A percentile compares a stretch with the other conserved stretches of the same genome.
Evolutionary conservation across 2,329 filamentous ascomycete genomes (phyloP).

Genomic region (Alternaria solani): DNA sequence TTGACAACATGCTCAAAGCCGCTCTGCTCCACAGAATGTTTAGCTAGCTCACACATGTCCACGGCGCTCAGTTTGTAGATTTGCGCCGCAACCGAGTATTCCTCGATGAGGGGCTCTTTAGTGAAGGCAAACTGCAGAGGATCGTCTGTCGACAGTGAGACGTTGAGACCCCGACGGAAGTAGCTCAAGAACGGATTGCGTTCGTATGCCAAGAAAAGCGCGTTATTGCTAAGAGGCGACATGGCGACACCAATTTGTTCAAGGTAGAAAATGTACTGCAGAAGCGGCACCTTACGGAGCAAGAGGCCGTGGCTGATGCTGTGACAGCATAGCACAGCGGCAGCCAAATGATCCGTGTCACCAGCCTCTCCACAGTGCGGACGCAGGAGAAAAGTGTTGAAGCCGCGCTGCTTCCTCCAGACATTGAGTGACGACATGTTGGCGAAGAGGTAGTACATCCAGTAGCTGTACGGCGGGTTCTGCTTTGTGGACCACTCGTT

Average conservation of each 20-base stretch:
- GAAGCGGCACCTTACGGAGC: constrained; percentile 88
- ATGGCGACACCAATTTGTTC: constrained; percentile 99
- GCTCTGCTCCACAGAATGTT: constrained; percentile 93
- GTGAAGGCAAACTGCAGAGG: constrained; percentile 98
- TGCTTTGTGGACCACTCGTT: constrained; percentile 89
- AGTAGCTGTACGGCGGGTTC: constrained; percentile 98
- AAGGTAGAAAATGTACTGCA: constrained; percentile 97
- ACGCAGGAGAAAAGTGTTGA: constrained; percentile 92
- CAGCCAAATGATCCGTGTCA: constrained; percentile 93
- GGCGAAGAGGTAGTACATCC: constrained; percentile 96
- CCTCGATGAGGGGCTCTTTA: constrained; percentile 96
- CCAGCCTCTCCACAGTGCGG: constrained; percentile 97
- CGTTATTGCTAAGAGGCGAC: constrained; percentile 99
- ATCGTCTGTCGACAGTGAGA: constrained; percentile 95
- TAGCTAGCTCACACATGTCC: constrained; percentile 98
- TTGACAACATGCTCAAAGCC: constrained; percentile 92
- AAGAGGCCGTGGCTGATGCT: constrained; percentile 96
- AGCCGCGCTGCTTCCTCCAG: constrained; percentile 88
- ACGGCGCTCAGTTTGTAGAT: constrained; percentile 98
- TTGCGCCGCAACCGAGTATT: constrained; percentile 96
- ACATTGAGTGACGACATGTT: constrained; percentile 93
- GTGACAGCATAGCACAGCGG: constrained; percentile 89
- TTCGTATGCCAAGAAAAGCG: constrained; percentile 94
- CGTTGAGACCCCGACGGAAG: constrained; percentile 92
- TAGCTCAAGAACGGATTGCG: constrained; percentile 96